Percentiles rank a stretch among this genome's conserved stretches.
Evolutionary conservation across 345 rosid species (phyloP).

Genomic region (Dimocarpus longan): DNA sequence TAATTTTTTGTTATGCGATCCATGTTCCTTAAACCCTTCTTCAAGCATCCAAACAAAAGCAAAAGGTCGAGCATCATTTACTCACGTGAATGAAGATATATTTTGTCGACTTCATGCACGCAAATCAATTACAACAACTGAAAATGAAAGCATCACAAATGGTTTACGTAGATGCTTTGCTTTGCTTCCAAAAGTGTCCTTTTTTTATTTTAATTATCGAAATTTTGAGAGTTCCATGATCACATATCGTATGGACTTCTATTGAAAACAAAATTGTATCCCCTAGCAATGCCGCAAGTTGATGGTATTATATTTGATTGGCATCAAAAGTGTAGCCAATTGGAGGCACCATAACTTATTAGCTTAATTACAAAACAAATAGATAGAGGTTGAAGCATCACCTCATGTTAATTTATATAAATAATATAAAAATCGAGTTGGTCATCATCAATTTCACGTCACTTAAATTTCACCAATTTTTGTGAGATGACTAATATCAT

Average conservation of each 20-base stretch:
- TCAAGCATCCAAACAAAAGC: not conserved
- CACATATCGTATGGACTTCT: no score
- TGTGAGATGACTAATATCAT: not conserved
- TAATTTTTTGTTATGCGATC: not conserved
- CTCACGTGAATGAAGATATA: not conserved
- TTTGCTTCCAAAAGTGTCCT: no score
- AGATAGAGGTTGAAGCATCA: not conserved
- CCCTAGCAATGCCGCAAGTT: no score
- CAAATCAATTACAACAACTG: not conserved
- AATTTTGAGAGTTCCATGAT: no score
- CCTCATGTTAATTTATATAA: not conserved
- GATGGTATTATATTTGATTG: not conserved
- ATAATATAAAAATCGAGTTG: not conserved
- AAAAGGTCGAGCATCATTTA: not conserved
- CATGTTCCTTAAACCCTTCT: not conserved
- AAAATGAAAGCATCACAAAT: no score
- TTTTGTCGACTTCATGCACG: not conserved
- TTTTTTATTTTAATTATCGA: no score
- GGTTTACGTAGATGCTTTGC: no score
- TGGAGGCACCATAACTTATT: not conserved
- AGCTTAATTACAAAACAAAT: not conserved
- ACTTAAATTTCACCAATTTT: not conserved
- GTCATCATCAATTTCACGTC: no score
- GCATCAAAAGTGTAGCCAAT: not conserved
- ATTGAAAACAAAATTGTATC: no score